These are phyloP conservation scores for Trichoderma erinaceum DNA, from an alignment of 495 filamentous ascomycete species.

Conservation along the genomic window DNA sequence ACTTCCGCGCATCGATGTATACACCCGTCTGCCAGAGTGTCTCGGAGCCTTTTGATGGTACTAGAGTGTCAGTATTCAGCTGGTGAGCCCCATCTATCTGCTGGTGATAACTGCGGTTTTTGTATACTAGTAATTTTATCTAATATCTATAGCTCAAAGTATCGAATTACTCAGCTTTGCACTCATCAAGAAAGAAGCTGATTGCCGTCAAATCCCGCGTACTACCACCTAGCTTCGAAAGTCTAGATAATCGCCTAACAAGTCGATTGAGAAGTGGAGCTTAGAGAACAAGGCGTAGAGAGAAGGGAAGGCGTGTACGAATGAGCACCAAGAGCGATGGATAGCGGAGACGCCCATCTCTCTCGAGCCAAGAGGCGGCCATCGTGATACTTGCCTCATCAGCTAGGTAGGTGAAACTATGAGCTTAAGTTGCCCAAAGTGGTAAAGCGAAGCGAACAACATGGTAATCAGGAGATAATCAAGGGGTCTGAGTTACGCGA, in stretches of 20 bases:
- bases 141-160: no score
- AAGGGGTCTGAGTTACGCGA: not conserved
- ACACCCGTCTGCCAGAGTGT: no score
- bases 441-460: constrained; percentile 16
- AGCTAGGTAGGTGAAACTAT: constrained; percentile 6
- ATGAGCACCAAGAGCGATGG: not conserved
- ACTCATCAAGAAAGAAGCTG: not conserved
- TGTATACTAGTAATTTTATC: no score
- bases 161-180: not conserved
- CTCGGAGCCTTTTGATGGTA: no score
- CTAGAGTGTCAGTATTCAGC: no score
- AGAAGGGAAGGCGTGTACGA: not conserved
- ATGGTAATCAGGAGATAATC: constrained; percentile 9
- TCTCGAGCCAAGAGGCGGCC: not conserved
- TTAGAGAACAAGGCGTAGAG: not conserved
- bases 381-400: constrained; percentile 9
- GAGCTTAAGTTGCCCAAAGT: constrained; percentile 1
- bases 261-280: not conserved
- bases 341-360: not conserved
- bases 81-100: no score
- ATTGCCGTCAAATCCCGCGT: not conserved
- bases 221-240: not conserved
- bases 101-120: no score
- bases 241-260: not conserved
- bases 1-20: no score